Base-by-base conservation (phyloP, 495 filamentous ascomycete species). In the Xylaria nigripes region DNA sequence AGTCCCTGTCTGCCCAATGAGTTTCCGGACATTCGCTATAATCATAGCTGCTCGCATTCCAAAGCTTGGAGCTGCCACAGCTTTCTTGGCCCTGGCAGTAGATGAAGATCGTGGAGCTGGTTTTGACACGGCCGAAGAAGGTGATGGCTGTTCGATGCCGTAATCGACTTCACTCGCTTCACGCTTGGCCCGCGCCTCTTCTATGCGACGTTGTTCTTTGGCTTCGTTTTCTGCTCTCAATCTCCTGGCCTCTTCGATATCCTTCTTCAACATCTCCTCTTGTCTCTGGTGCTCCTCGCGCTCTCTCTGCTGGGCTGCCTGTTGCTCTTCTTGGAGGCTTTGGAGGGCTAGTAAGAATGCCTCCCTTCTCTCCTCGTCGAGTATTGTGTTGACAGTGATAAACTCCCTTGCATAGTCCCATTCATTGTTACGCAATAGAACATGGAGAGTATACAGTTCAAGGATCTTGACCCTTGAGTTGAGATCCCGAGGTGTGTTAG, bases 381-480 rank as follows among this genome's bases (percentile, higher is more conserved):
- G 81, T 21, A 93, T 80, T 34, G 90, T 81, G 62, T 81, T 89
- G 55, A 89, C 75, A 53, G 75, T 83, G 53, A 97, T 91, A 71
- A 97, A 97, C 59, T 93, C 86, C 23, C 79, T 76, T 0, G 93
- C 89, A 64, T 96, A 96, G 41, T 92, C 86, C 93, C 94, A 98
- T 72, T 97, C 89, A 30, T 84, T 82, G 60, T 95, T 96, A 36
- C 86, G 79, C 15, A 90, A 84, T 15, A 98, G 82, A 18, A 97
- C 88, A 69, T 97, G 93, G 5, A 98, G 76, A 4, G 87, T 90
- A 60, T 94, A 98, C 1, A 98, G 76, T 70, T 98, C 94, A 38
- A 96, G 84, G 45, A 98, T 85, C 70, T 92, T 89, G 45, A 95
- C 81, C 24, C 89, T 77, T 32, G 85, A 78, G 49, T 80, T 79